Base-by-base conservation (phyloP, 805 yeast genomes). In the Alloascoidea hylecoeti region DNA sequence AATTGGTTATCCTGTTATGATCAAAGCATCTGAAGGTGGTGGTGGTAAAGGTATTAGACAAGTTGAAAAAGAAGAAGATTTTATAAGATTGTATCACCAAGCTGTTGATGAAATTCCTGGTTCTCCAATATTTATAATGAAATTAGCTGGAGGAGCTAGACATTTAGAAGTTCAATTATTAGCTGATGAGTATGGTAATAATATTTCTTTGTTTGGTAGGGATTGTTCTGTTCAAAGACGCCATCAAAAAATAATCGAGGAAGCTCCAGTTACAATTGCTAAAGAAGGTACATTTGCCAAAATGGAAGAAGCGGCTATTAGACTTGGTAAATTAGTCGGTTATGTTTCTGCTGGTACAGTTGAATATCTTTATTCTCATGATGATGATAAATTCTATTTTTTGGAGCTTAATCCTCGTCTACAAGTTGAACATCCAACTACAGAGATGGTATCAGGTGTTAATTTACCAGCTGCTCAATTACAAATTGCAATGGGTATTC, bases 21-120 rank as follows among this genome's bases (percentile, higher is more conserved):
- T 92, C 56, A 92, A 92, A 63, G 98, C 98, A 37, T 86, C 96
- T 42, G 99, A 92, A 75, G 99, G 99, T 69, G 99, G 99, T 63
- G 99, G 99, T 66, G 99, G 99, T 69, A 92, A 92, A 65, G 99
- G 99, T 73, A 92, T 92, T 60, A 80, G 99, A 68, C 85, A 86
- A 63, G 97, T 86, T 46, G 95, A 83, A 41, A 57, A 68, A 45
- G 95, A 81, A 58, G 77, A 75, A 45, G 82, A 86, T 51, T 92
- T 92, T 48, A 52, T 68, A 33, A 45, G 82, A 17, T 62, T 82
- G 45, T 92, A 89, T 57, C 76, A 78, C 48, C 99, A 92, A 66
- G 98, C 96, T 35, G 84, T 94, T 39, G 82, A 82, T 50, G 99
- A 92, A 66, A 89, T 92, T 39, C 98, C 99, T 17, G 98, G 99